A percentile compares a stretch with the other conserved stretches of the same genome.
These are phyloP conservation scores for Trichoderma citrinoviride DNA, from an alignment of 2,329 filamentous ascomycete species.

Conservation along the genomic window DNA sequence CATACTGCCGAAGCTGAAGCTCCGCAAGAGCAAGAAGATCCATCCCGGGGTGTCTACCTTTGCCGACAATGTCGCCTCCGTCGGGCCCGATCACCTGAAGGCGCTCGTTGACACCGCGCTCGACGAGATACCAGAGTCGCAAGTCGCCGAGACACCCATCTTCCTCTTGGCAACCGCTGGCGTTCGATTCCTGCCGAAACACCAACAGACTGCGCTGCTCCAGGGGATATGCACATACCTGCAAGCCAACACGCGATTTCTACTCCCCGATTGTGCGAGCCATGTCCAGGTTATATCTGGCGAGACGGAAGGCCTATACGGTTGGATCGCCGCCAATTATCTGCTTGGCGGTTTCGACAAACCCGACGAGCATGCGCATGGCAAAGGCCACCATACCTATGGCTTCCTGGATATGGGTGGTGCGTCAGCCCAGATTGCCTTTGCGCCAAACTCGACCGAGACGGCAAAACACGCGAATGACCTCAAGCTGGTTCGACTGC, in stretches of 20 bases:
- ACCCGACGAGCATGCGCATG: constrained; percentile 71
- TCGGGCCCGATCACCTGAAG: constrained; percentile 80
- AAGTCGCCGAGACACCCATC: constrained; percentile 80
- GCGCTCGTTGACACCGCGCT: constrained; percentile 78
- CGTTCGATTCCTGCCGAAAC: constrained; percentile 77
- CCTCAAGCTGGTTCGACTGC: constrained; percentile 78
- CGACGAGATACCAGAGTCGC: constrained; percentile 70
- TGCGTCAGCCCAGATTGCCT: constrained; percentile 95
- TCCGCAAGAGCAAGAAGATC: constrained; percentile 89
- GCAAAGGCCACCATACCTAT: constrained; percentile 88
- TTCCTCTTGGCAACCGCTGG: constrained; percentile 96
- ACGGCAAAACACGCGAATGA: constrained; percentile 86
- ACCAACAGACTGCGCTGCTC: constrained; percentile 70
- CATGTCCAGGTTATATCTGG: constrained; percentile 95
- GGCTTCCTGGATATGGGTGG: constrained; percentile 98
- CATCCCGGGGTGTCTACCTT: constrained; percentile 91
- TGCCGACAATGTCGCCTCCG: constrained; percentile 68
- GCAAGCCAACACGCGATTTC: constrained; percentile 71
- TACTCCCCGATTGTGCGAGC: constrained; percentile 81
- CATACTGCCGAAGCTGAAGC: constrained; percentile 74
- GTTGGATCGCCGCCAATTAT: constrained; percentile 97
- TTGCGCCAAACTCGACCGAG: constrained; percentile 91
- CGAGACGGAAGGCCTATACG: constrained; percentile 92
- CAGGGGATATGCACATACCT: constrained; percentile 81
- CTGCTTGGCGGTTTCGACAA: constrained; percentile 85